phyloP scores from a whole-genome alignment of 1,284 basidiomycete genomes.

The Moniliella sp. region DNA sequence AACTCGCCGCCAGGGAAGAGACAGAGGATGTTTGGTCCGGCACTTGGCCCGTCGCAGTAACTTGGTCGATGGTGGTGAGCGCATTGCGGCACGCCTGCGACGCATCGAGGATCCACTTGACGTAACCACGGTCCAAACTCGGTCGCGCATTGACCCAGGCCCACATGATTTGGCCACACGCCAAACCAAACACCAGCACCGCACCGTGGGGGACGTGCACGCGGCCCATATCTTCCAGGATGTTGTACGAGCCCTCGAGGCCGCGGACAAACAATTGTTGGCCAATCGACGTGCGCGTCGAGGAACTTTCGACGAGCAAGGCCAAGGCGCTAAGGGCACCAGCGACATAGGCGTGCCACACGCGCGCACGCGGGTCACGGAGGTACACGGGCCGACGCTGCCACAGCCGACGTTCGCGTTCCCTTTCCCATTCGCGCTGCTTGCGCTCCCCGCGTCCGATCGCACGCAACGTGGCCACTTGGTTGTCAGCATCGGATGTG shows the following conservation, averaged over 20 bases:
- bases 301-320: conserved; percentile 57
- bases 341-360: conserved; percentile 73
- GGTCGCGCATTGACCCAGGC: conserved; percentile 6
- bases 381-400: too few relatives aligned
- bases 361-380: conserved; percentile 29
- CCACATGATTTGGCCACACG: conserved; percentile 55
- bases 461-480: too few relatives aligned
- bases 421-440: too few relatives aligned
- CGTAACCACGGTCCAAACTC: conserved; percentile 15
- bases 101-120: conserved; percentile 25
- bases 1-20: conserved; percentile 19
- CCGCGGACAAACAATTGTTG: conserved; percentile 73
- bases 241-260: conserved; percentile 61
- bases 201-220: conserved; percentile 64
- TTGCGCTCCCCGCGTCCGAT: too few relatives aligned
- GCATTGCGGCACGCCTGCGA: conserved; percentile 9
- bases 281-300: conserved; percentile 51
- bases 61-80: too few relatives aligned
- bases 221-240: conserved; percentile 43
- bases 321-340: conserved; percentile 60
- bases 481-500: too few relatives aligned
- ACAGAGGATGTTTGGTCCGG: too few relatives aligned
- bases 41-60: too few relatives aligned
- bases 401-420: too few relatives aligned
- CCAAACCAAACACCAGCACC: conserved; percentile 57